Percentiles rank a stretch among this genome's conserved stretches.
Evolutionary conservation across 2,329 filamentous ascomycete species (phyloP).

Genomic region (Aphanoascus verrucosus): DNA sequence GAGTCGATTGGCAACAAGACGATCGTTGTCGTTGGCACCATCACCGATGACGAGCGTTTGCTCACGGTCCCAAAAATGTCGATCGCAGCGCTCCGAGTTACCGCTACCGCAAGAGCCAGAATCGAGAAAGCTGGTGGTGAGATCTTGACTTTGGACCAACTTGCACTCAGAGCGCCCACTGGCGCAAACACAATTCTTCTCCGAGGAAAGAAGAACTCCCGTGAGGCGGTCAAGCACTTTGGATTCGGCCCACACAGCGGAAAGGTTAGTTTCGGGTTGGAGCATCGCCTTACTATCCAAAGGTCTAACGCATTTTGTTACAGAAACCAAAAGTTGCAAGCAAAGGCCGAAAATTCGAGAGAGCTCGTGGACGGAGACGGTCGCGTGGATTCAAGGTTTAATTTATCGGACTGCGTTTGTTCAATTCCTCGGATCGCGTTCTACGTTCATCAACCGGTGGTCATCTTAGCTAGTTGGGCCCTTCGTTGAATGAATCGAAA

Average conservation of each 20-base stretch:
- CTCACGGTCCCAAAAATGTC: constrained; percentile 83
- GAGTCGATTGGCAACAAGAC: constrained; percentile 59
- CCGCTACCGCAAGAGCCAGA: constrained; percentile 85
- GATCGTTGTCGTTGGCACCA: constrained; percentile 83
- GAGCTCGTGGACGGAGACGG: constrained; percentile 94
- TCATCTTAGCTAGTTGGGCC: constrained; percentile 11
- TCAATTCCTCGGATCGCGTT: constrained; percentile 37
- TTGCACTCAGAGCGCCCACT: constrained; percentile 87
- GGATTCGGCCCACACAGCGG: constrained; percentile 94
- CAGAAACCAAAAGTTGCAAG: constrained; percentile 94
- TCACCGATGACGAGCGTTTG: constrained; percentile 96
- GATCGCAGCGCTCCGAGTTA: constrained; percentile 92
- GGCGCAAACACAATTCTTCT: constrained; percentile 95
- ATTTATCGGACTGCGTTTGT: constrained; percentile 28
- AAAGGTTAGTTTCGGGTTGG: constrained; percentile 57
- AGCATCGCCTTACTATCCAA: not conserved
- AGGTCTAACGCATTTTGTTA: constrained; percentile 13
- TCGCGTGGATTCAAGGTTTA: constrained; percentile 99
- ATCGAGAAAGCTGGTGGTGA: constrained; percentile 91
- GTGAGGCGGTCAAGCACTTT: constrained; percentile 98
- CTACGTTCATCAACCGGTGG: constrained; percentile 12
- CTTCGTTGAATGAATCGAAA: constrained; percentile 12
- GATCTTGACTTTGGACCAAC: constrained; percentile 90
- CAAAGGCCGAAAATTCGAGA: constrained; percentile 99
- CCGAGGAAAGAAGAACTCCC: constrained; percentile 94